Conservation (phyloP, 768 basidiomycete genomes). For the Boletus rubropictus region DNA sequence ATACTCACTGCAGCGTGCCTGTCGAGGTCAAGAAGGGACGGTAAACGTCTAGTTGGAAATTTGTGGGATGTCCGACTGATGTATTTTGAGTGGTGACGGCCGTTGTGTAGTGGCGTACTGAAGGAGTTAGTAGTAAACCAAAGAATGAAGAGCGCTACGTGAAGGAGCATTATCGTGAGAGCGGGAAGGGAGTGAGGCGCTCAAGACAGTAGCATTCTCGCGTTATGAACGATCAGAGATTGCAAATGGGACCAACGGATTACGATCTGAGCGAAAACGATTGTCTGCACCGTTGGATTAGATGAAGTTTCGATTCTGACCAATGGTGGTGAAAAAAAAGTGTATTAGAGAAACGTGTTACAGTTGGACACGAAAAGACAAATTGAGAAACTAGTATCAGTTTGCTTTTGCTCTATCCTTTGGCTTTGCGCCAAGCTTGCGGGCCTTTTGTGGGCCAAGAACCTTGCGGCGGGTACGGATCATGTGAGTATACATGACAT, state of each 20-base stretch:
- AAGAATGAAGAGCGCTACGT: slow-evolving; percentile 4
- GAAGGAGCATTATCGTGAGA: slow-evolving; percentile 11
- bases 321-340: neutral
- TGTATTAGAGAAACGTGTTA: slow-evolving; percentile 21
- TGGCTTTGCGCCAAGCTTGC: slow-evolving; percentile 32
- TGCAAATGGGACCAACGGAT: slow-evolving; percentile 7
- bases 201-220: neutral
- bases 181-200: neutral
- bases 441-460: slow-evolving; percentile 34
- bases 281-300: neutral
- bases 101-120: slow-evolving; percentile 9
- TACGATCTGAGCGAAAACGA: slow-evolving; percentile 3
- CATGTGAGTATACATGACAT: slow-evolving; percentile 57
- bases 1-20: slow-evolving; percentile 10
- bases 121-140: slow-evolving; percentile 3
- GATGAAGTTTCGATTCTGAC: slow-evolving; percentile 4
- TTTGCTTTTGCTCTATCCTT: slow-evolving; percentile 26
- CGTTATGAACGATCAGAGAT: slow-evolving; percentile 7
- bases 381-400: slow-evolving; percentile 1
- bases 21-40: neutral
- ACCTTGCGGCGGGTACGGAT: slow-evolving; percentile 51
- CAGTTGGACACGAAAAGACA: neutral
- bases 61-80: neutral
- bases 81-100: neutral
- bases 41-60: neutral